Evolutionary conservation across 2,329 filamentous ascomycete genomes (phyloP), one percentile per base, ranked within the genome.

Genomic region (Cadophora malorum): DNA sequence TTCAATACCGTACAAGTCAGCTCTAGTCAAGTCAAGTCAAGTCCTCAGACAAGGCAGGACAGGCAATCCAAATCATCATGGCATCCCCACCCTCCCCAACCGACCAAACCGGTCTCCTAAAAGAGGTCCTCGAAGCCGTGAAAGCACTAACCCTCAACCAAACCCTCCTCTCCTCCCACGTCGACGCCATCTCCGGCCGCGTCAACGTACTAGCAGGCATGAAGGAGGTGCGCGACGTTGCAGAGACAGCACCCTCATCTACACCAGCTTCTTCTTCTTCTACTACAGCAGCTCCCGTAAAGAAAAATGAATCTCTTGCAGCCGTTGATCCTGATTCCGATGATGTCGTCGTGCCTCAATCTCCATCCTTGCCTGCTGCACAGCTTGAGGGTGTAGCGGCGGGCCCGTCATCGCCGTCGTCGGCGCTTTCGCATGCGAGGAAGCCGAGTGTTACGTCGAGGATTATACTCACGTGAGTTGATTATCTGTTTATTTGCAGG

Each of bases 181-280:
- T 90, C 52, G 86, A 89, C 77, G 82, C 83, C 53, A 88, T 90
- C 78, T 85, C 87, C 72, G 86, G 86, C 62, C 83, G 86, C 65
- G 84, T 90, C 68, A 89, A 90, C 75, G 84, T 86, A 58, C 79
- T 89, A 38, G 83, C 86, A 33, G 84, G 85, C 58, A 82, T 89
- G 73, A 88, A 87, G 77, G 82, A 86, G 71, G 79, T 87, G 38
- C 80, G 83, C 69, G 84, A 87, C 70, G 82, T 81, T 63, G 83
- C 84, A 45, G 49, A 50, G 23, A 49, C 47, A n/a, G 41, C 12
- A 19, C 3, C 41, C 1, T 19, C 14, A 6, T 6, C 41, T 6
- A 6, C 41, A 19, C 61, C 69, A 19, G 38, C 64, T 19, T n/a
- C 47, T 6, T 52, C 64, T 64, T 28, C 71, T 41, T 16, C 41